Conservation (phyloP, 371 early-diverging fungal genomes). For the Apophysomyces elegans region DNA sequence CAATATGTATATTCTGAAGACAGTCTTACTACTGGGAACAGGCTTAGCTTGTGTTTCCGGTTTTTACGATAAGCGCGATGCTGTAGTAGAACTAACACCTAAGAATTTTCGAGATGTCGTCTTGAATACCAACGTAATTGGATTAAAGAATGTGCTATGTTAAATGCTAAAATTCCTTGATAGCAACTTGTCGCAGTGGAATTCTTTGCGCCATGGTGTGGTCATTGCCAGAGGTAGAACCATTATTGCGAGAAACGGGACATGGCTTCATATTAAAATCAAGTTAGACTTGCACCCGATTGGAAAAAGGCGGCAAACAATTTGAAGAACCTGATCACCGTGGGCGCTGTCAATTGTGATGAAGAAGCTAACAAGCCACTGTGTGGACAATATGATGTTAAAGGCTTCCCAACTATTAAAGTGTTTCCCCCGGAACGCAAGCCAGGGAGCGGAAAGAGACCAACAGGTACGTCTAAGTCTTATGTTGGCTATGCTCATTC, state of each 20-base stretch:
- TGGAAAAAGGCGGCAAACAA: conserved; percentile 88
- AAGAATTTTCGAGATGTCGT: conserved; percentile 75
- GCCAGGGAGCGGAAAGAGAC: conserved; percentile 61
- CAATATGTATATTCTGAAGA: conserved; percentile 8
- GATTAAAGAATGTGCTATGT: background rate
- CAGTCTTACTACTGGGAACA: conserved; percentile 12
- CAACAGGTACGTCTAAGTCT: conserved; percentile 38
- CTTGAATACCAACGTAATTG: conserved; percentile 64
- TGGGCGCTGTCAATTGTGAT: conserved; percentile 92
- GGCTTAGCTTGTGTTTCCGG: conserved; percentile 16
- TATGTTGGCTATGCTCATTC: background rate
- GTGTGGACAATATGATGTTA: conserved; percentile 78
- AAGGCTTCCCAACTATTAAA: conserved; percentile 97
- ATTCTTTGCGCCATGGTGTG: conserved; percentile 95
- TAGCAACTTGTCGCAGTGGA: conserved; percentile 82
- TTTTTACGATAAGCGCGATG: conserved; percentile 60
- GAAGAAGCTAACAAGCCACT: conserved; percentile 72
- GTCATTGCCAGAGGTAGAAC: conserved; percentile 83
- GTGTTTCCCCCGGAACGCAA: conserved; percentile 64
- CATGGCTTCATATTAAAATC: background rate
- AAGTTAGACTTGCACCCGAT: conserved; percentile 71
- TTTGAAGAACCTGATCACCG: conserved; percentile 77
- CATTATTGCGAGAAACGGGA: background rate
- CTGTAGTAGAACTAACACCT: conserved; percentile 61
- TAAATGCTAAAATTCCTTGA: conserved; percentile 8